Evolutionary conservation across 495 filamentous ascomycete genomes (phyloP).

Genomic region (Cercophora newfieldiana): DNA sequence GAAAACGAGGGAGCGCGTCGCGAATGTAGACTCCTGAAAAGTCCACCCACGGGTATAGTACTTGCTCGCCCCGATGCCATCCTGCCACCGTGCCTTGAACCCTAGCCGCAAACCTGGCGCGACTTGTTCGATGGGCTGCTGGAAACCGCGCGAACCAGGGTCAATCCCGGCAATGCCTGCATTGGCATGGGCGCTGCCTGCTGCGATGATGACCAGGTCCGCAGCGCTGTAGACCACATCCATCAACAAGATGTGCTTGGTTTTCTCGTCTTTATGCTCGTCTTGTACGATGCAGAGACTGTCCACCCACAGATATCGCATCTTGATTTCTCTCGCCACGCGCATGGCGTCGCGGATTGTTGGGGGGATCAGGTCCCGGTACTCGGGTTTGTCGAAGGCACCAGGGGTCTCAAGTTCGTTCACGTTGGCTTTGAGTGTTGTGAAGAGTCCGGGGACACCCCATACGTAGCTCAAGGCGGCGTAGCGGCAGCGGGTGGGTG

Average conservation of each 20-base stretch:
- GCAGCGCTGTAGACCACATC: constrained; percentile 32
- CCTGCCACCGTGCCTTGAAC: constrained; percentile 1
- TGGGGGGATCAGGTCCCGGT: constrained; percentile 18
- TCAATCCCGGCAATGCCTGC: constrained; percentile 19
- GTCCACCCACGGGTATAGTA: constrained; percentile 20
- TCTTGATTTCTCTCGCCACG: constrained; percentile 18
- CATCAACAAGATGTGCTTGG: constrained; percentile 18
- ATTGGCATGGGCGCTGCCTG: constrained; percentile 13
- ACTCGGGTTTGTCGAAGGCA: not conserved
- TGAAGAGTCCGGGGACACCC: constrained; percentile 11
- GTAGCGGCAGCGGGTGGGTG: constrained; percentile 18
- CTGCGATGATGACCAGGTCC: constrained; percentile 28
- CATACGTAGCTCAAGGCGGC: constrained; percentile 27
- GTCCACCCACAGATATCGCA: constrained; percentile 39
- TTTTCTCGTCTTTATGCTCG: not conserved
- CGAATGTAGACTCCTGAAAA: constrained; percentile 11
- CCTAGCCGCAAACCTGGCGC: constrained; percentile 19
- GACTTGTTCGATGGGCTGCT: constrained; percentile 22
- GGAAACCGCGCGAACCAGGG: constrained; percentile 8
- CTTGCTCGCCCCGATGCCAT: not conserved
- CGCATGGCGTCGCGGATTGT: constrained; percentile 32
- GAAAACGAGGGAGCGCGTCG: not conserved
- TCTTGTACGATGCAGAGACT: constrained; percentile 14
- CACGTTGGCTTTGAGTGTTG: constrained; percentile 1
- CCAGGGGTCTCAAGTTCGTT: not conserved